Conservation (phyloP, 192 early-diverging fungal species). For the Coemansia biformis region DNA sequence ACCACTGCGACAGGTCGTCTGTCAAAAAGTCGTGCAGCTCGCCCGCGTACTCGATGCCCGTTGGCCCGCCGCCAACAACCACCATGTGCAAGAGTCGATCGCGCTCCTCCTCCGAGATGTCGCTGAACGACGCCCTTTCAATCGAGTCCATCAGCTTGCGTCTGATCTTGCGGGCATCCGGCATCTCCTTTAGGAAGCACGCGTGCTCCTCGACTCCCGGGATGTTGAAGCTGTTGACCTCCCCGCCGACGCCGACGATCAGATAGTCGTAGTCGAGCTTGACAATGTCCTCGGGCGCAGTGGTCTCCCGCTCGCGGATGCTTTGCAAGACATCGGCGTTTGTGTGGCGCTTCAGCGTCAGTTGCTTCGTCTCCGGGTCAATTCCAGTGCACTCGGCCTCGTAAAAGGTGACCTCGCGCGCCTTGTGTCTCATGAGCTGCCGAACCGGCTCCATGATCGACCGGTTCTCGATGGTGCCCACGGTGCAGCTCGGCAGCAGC, state of each 20-base stretch:
- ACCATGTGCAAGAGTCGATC: slow-evolving; percentile 71
- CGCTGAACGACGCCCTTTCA: slow-evolving; percentile 69
- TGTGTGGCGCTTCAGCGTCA: slow-evolving; percentile 65
- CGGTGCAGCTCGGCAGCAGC: slow-evolving; percentile 67
- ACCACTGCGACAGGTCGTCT: slow-evolving; percentile 71
- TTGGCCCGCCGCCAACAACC: slow-evolving; percentile 85
- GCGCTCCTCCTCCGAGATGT: slow-evolving; percentile 58
- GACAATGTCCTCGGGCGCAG: slow-evolving; percentile 8
- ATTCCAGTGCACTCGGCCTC: slow-evolving; percentile 88
- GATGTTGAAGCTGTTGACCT: slow-evolving; percentile 79
- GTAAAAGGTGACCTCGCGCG: slow-evolving; percentile 74
- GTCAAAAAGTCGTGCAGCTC: slow-evolving; percentile 80
- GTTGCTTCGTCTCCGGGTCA: slow-evolving; percentile 71
- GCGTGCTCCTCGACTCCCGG: slow-evolving; percentile 80
- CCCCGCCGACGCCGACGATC: slow-evolving; percentile 75
- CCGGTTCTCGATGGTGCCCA: slow-evolving; percentile 83
- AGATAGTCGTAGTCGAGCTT: slow-evolving; percentile 71
- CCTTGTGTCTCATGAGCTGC: slow-evolving; percentile 83
- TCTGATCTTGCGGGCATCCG: slow-evolving; percentile 78
- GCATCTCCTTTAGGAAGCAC: slow-evolving; percentile 79
- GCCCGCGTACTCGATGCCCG: slow-evolving; percentile 67
- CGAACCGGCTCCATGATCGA: slow-evolving; percentile 85
- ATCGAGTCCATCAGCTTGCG: slow-evolving; percentile 73
- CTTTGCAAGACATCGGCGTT: slow-evolving; percentile 66
- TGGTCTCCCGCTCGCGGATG: too few species aligned